Evolutionary conservation across 2,329 filamentous ascomycete species (phyloP), one percentile per base, ranked within the genome.

Genomic region (Onygenales sp.): DNA sequence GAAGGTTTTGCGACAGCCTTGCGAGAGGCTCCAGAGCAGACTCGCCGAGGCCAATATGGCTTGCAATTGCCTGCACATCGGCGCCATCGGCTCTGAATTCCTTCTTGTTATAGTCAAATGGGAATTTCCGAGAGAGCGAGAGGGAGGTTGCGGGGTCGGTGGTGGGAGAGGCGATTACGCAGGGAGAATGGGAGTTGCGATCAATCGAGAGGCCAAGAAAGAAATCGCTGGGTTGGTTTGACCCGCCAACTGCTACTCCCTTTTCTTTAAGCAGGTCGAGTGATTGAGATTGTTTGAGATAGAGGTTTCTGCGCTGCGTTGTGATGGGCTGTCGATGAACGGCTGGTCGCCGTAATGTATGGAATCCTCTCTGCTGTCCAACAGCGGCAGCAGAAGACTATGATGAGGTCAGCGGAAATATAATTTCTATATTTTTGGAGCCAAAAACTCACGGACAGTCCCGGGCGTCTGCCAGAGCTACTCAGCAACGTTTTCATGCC

Each of bases 171-270:
- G 77, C 78, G 54, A 85, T 73, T 44, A 90, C 77, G 61, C 82
- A 85, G 2, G 85, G 86, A 7, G 75, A 79, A 49, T 80, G 73
- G 13, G 76, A 73, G 10, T 77, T 76, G 49, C 87, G 79, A 65
- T 88, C 83, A 48, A 89, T 74, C 4, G 80, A 80, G 52, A 91
- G 74, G 39, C 80, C 81, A 9, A 90, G 62, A 45, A 82, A 78
- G 54, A 77, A 74, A 34, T 73, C 70, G 2, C 69, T 67, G 2
- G 65, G 61, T 40, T 66, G 61, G 1, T 69, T 63, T 52, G 72
- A 61, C 44, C 69, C 59, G 44, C 68, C 62, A 50, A 76, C 68
- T 53, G 70, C 62, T 57, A 84, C 70, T 7, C 73, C 72, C 55
- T 74, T 74, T 51, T 74, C 62, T 49, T 74, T 74, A 5, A 88